These are phyloP conservation scores for Entomortierella beljakovae DNA, from an alignment of 192 early-diverging fungal genomes.

Conservation along the genomic window DNA sequence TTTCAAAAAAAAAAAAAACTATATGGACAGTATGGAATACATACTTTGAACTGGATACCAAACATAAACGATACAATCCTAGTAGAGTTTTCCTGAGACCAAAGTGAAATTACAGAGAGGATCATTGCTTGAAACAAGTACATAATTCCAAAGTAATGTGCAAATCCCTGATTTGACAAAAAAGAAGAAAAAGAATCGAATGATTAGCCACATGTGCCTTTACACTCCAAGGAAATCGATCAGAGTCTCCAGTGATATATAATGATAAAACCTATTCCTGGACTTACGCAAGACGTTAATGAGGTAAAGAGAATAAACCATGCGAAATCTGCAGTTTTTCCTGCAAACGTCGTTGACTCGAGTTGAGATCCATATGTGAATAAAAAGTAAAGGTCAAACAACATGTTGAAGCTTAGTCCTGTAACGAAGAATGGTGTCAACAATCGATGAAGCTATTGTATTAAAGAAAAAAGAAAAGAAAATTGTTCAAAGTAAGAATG, in stretches of 20 bases:
- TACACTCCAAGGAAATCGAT: no score
- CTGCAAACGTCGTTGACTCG: conserved; percentile 73
- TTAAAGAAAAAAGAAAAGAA: not conserved
- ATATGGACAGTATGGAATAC: not conserved
- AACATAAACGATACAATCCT: conserved; percentile 55
- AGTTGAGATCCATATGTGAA: conserved; percentile 78
- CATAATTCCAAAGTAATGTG: conserved; percentile 10
- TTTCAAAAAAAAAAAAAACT: not conserved
- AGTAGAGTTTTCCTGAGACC: conserved; percentile 34
- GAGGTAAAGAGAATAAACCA: conserved; percentile 78
- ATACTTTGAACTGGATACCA: conserved; percentile 49
- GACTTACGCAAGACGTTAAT: conserved; percentile 58
- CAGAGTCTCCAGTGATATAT: no score
- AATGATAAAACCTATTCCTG: not conserved
- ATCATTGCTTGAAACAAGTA: conserved; percentile 40
- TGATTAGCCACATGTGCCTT: no score
- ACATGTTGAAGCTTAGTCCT: conserved; percentile 63
- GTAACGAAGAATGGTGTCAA: conserved; percentile 74
- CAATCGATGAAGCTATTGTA: conserved; percentile 77
- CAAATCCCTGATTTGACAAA: conserved; percentile 6
- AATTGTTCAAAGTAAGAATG: not conserved
- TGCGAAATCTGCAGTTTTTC: conserved; percentile 82
- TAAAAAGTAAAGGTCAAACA: conserved; percentile 80
- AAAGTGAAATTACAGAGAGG: conserved; percentile 41
- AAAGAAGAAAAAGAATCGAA: not conserved